Percentiles rank a stretch among this genome's conserved stretches.
phyloP scores from a whole-genome alignment of 306 rosid species.

The Elaeagnus macrophylla region DNA sequence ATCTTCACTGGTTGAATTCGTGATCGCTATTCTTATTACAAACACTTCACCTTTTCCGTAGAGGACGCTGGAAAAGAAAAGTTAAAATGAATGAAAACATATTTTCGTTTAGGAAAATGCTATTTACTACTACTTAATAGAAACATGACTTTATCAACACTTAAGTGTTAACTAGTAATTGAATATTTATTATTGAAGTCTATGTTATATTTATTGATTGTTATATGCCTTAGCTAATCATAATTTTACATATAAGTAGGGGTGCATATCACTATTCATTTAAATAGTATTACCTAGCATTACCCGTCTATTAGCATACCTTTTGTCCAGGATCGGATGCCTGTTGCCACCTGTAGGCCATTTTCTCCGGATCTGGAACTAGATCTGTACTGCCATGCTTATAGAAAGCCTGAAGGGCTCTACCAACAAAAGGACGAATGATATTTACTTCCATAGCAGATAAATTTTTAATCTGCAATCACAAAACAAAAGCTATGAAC shows the following conservation, averaged over 20 bases:
- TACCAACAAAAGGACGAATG: constrained; percentile 86
- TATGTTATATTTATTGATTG: too few relatives aligned
- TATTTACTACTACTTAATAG: neutral
- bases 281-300: too few relatives aligned
- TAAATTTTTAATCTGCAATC: constrained; percentile 66
- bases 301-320: constrained; percentile 42
- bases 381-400: constrained; percentile 85
- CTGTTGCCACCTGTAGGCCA: constrained; percentile 54
- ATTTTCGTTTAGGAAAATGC: neutral
- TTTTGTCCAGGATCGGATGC: constrained; percentile 55
- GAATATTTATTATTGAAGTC: too few relatives aligned
- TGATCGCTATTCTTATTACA: neutral
- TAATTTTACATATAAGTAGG: too few relatives aligned
- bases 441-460: constrained; percentile 98
- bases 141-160: neutral
- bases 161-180: neutral
- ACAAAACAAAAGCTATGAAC: constrained; percentile 10
- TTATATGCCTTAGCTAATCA: too few relatives aligned
- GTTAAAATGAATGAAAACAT: neutral
- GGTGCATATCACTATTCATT: too few relatives aligned
- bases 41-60: constrained; percentile 40
- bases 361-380: constrained; percentile 75
- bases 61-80: constrained; percentile 54
- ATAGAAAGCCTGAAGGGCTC: constrained; percentile 78
- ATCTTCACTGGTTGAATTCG: constrained; percentile 10